These are phyloP conservation scores for Westerdykella ornata DNA, from an alignment of 2,329 filamentous ascomycete species.

Conservation along the genomic window DNA sequence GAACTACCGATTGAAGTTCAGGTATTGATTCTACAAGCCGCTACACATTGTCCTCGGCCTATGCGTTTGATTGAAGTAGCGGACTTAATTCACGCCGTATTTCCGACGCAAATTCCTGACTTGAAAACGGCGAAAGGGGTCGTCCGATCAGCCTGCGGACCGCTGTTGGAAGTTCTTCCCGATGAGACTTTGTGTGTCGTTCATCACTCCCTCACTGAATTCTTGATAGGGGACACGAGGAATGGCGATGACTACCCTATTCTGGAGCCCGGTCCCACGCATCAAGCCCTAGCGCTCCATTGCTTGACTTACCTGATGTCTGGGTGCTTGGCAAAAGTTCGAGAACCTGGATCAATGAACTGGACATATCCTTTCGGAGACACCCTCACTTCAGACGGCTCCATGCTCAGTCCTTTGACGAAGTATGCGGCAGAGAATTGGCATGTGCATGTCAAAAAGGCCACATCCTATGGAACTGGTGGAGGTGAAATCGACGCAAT, in stretches of 20 bases:
- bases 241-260: conserved; percentile 6
- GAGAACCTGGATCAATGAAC: no score
- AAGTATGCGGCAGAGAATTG: conserved; percentile 8
- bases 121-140: conserved; percentile 28
- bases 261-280: conserved; percentile 6
- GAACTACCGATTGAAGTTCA: conserved; percentile 30
- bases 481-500: conserved; percentile 4
- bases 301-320: conserved; percentile 11
- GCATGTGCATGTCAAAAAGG: conserved; percentile 9
- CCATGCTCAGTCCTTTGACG: no score
- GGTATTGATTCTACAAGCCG: conserved; percentile 36
- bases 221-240: conserved; percentile 21
- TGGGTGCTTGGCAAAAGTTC: conserved; percentile 8
- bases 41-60: conserved; percentile 40
- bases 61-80: conserved; percentile 42
- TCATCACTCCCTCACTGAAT: conserved; percentile 48
- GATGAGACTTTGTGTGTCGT: conserved; percentile 43
- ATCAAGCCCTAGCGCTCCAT: conserved; percentile 6
- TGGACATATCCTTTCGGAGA: no score
- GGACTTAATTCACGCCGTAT: conserved; percentile 14
- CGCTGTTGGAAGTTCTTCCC: conserved; percentile 41
- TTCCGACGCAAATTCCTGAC: conserved; percentile 5
- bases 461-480: neutral
- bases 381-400: no score
- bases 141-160: conserved; percentile 36